phyloP scores from a whole-genome alignment of 78 protist species.

The Dictyostelium purpureum region DNA sequence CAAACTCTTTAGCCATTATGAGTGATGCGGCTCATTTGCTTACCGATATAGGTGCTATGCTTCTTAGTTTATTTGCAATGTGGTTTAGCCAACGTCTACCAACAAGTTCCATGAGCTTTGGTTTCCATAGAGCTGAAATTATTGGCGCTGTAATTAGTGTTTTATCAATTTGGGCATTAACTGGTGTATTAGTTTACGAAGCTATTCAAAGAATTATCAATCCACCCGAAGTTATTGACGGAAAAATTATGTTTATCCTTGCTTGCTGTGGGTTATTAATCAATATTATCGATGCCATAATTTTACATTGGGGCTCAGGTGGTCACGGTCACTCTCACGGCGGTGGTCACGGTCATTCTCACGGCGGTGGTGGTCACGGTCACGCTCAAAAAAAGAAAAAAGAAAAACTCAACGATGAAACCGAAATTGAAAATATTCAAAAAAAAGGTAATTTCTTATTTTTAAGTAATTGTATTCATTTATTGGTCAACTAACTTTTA shows the following conservation, averaged over 20 bases:
- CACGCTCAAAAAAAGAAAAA: not conserved
- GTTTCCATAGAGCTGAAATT: slow-evolving; percentile 85
- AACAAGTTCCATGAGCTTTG: slow-evolving; percentile 45
- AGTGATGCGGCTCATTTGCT: slow-evolving; percentile 78
- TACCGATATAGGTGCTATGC: slow-evolving; percentile 80
- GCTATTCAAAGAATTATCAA: slow-evolving; percentile 67
- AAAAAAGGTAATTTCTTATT: not conserved
- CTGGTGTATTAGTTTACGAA: slow-evolving; percentile 87
- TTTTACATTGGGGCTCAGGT: slow-evolving; percentile 40
- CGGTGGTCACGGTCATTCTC: slow-evolving; percentile 46
- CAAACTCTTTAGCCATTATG: slow-evolving; percentile 76
- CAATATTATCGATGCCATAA: slow-evolving; percentile 70
- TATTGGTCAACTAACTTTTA: no score
- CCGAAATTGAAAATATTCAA: not conserved
- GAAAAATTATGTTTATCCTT: slow-evolving; percentile 84
- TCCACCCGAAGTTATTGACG: slow-evolving; percentile 82
- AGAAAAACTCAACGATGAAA: not conserved
- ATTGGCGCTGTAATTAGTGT: slow-evolving; percentile 89
- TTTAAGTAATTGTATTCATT: no score
- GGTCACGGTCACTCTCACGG: slow-evolving; percentile 63
- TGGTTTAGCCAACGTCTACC: slow-evolving; percentile 43
- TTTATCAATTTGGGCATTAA: slow-evolving; percentile 88
- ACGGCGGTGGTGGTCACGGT: slow-evolving; percentile 2
- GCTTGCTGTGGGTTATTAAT: slow-evolving; percentile 78
- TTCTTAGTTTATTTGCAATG: slow-evolving; percentile 74